Base-by-base conservation (phyloP, 495 filamentous ascomycete species). In the Penicillium verhagenii region DNA sequence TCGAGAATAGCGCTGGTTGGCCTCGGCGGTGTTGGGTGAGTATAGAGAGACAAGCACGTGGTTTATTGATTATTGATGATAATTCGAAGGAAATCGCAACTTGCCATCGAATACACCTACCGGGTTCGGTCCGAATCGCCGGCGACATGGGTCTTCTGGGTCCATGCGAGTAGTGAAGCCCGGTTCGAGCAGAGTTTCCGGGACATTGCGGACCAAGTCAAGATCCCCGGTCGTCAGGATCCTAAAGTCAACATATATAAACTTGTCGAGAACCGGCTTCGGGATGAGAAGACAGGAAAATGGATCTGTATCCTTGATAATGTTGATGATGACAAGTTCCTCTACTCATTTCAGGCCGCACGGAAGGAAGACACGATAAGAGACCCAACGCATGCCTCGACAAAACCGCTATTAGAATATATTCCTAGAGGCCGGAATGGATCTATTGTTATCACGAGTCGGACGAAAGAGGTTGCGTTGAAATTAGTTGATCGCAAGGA, bases 81-180 rank as follows among this genome's bases (percentile, higher is more conserved):
- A 10, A 9, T 18, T 2, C 1, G 24, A 18, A 73, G 73, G 2
- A 76, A 74, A 54, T 64, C 71, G 4, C 66, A 72, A 26, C 59
- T 74, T 25, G 72, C 71, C 11, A 71, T 74, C 39, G 64, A 77
- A 54, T 65, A 75, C 47, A 31, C 57, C n/a, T 77, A 78, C 51
- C 61, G 50, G 53, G 47, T 56, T 6, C 65, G 61, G 56, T 16
- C 29, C 1, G 55, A 73, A 25, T 74, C 61, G 9, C 75, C 71
- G 3, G 46, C 65, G 20, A 78, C 66, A 24, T 78, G 67, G 68
- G 70, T 81, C 6, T 78, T 82, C 59, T 82, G 80, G 79, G 57
- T 81, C 1, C 69, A 76, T 58, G 72, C 72, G 1, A 72, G 69
- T 40, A 75, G 54, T 29, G 42, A 42, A 4, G 57, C 65, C 6